These are phyloP conservation scores for Blastocystis hominis DNA, from an alignment of 352 stramenopile genomes.

Conservation along the genomic window DNA sequence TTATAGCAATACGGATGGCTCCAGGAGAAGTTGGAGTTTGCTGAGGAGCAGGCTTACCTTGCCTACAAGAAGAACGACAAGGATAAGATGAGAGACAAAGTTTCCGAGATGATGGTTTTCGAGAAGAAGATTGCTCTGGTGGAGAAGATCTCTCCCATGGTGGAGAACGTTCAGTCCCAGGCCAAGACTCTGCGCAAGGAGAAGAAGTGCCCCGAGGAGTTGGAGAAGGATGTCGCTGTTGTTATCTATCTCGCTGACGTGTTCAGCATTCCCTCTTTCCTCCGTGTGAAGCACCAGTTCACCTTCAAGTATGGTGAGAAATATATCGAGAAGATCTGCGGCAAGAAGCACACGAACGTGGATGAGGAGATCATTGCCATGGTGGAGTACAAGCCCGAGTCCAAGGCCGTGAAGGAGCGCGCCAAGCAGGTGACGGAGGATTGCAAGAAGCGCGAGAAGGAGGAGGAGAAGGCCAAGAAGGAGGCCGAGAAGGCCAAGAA, in stretches of 20 bases:
- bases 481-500: constrained; percentile 40
- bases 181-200: constrained; percentile 21
- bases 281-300: constrained; percentile 42
- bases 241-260: constrained; percentile 34
- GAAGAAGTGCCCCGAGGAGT: constrained; percentile 55
- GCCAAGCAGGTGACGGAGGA: neutral
- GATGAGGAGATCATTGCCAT: constrained; percentile 36
- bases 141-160: constrained; percentile 30
- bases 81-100: constrained; percentile 36
- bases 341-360: constrained; percentile 46
- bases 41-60: constrained; percentile 32
- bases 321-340: constrained; percentile 51
- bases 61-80: constrained; percentile 54
- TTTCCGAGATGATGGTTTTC: constrained; percentile 38
- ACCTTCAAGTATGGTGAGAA: constrained; percentile 54
- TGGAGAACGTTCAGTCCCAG: constrained; percentile 28
- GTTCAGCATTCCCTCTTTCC: constrained; percentile 42
- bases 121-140: constrained; percentile 51
- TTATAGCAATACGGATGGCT: constrained; percentile 50
- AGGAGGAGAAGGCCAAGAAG: constrained; percentile 51
- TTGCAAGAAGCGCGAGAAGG: constrained; percentile 42
- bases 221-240: constrained; percentile 10
- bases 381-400: constrained; percentile 14
- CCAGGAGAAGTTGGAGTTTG: constrained; percentile 47
- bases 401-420: constrained; percentile 24